phyloP scores from a whole-genome alignment of 805 yeast species.

The Ogataea paradorogensis region DNA sequence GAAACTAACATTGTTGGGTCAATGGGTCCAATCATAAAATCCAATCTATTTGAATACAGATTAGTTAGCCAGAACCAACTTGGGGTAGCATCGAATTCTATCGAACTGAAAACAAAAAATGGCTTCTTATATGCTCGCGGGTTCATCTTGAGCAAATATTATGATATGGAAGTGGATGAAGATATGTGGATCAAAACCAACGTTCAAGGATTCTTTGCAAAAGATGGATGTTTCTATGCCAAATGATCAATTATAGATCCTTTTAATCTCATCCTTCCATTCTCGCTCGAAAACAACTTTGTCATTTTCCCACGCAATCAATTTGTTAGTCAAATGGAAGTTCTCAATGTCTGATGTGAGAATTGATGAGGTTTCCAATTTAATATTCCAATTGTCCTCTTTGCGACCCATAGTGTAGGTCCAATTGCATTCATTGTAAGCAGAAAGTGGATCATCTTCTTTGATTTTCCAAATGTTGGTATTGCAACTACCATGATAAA shows the following conservation, averaged over 20 bases:
- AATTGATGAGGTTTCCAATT: conserved; percentile 31
- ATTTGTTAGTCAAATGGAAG: conserved; percentile 33
- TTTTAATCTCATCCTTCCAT: conserved; percentile 36
- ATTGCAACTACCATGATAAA: conserved; percentile 40
- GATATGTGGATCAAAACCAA: conserved; percentile 50
- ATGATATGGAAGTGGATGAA: conserved; percentile 32
- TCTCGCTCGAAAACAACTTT: conserved; percentile 32
- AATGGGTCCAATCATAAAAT: conserved; percentile 56
- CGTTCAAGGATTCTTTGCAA: conserved; percentile 59
- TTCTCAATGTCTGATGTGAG: conserved; percentile 33
- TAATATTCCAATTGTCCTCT: conserved; percentile 38
- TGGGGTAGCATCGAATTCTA: conserved; percentile 59
- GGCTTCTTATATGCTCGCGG: conserved; percentile 63
- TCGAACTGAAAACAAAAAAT: conserved; percentile 54
- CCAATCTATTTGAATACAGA: conserved; percentile 64
- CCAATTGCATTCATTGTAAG: conserved; percentile 39
- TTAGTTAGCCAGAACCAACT: conserved; percentile 39
- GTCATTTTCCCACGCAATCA: conserved; percentile 37
- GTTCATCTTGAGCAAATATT: conserved; percentile 55
- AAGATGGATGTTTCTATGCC: conserved; percentile 69
- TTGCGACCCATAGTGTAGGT: conserved; percentile 41
- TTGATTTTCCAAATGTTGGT: conserved; percentile 38
- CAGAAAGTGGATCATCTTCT: conserved; percentile 39
- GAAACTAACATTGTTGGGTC: conserved; percentile 47
- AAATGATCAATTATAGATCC: conserved; percentile 30